Evolutionary conservation across 225 moss, liverwort and hornwort species (phyloP), one percentile per base, ranked within the genome.

Genomic region (Takakia lepidozioides): DNA sequence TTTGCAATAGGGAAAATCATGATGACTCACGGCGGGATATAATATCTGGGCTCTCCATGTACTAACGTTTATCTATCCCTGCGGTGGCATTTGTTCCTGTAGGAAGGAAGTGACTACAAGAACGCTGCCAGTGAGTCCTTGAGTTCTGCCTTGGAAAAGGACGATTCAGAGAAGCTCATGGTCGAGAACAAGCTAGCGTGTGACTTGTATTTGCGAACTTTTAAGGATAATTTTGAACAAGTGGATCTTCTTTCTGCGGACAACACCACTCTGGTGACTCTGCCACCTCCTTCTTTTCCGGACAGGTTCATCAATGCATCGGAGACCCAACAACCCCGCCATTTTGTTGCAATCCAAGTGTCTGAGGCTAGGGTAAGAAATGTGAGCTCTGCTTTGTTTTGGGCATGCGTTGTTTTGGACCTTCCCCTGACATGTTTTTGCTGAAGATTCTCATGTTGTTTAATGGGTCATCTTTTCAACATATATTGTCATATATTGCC

Each of bases 211-310:
- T 49, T 95, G 59, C 84, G 80, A 38, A 86, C 84, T 29, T 90
- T 86, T 53, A 80, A 73, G 66, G 89, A 95, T 45, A 73, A 82
- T 52, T 82, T 75, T 64, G 76, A 89, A 38, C 77, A 82, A 62
- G 86, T 89, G 59, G 74, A 69, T 51, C 79, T 70, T 59, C 45
- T 95, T 48, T 25, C 76, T 0, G 72, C 47, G 50, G 80, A 76
- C 48, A 55, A 59, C 21, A 77, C 57, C 55, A 71, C 44, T 54
- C 62, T 74, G 49, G 77, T 95, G 22, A 84, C 74, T 57, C 67
- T 95, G 61, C 93, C 89, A 26, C 93, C 93, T 21, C 75, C 86
- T 48, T 79, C 83, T 50, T 90, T 95, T 41, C 93, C 89, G 41
- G 89, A 95, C 70, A 86, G 77, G 65, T 84, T 93, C 51, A 80